phyloP scores from a whole-genome alignment of 177 flowering plant species.

The Vitis hybrid region DNA sequence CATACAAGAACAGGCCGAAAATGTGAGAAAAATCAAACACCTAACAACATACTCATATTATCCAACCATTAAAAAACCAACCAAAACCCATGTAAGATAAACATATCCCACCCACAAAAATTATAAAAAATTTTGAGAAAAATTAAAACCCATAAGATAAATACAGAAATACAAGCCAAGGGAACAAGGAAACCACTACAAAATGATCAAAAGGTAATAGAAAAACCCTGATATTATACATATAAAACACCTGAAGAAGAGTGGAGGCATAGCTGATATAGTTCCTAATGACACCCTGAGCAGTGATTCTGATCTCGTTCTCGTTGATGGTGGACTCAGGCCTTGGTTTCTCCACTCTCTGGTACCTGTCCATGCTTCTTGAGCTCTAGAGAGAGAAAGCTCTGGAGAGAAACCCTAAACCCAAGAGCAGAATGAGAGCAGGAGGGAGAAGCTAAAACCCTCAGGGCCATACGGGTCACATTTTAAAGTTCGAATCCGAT shows the following conservation, averaged over 20 bases:
- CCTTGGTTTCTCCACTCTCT: slow-evolving; percentile 43
- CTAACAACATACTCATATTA: too few relatives aligned
- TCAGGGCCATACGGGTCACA: too few relatives aligned
- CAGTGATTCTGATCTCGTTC: slow-evolving; percentile 51
- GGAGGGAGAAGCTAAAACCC: background rate
- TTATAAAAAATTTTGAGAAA: too few relatives aligned
- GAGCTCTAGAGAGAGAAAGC: background rate
- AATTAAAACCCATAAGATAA: too few relatives aligned
- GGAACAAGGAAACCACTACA: background rate
- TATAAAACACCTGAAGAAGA: slow-evolving; percentile 31
- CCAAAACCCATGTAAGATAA: background rate
- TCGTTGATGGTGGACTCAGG: slow-evolving; percentile 36
- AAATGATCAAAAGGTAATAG: background rate
- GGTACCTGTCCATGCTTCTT: slow-evolving; percentile 40
- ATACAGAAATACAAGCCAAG: too few relatives aligned
- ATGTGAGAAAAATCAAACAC: too few relatives aligned
- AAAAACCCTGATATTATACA: too few relatives aligned
- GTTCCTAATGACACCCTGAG: slow-evolving; percentile 39
- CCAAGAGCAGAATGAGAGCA: slow-evolving; percentile 5
- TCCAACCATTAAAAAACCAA: too few relatives aligned
- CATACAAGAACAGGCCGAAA: too few relatives aligned
- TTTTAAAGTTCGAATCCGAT: too few relatives aligned
- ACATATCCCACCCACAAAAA: background rate
- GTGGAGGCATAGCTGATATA: slow-evolving; percentile 37
- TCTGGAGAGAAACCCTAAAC: slow-evolving; percentile 13